Evolutionary conservation across 106 monocot genomes (phyloP), one percentile per base, ranked within the genome.

Genomic region (Dendrobium chrysotoxum): DNA sequence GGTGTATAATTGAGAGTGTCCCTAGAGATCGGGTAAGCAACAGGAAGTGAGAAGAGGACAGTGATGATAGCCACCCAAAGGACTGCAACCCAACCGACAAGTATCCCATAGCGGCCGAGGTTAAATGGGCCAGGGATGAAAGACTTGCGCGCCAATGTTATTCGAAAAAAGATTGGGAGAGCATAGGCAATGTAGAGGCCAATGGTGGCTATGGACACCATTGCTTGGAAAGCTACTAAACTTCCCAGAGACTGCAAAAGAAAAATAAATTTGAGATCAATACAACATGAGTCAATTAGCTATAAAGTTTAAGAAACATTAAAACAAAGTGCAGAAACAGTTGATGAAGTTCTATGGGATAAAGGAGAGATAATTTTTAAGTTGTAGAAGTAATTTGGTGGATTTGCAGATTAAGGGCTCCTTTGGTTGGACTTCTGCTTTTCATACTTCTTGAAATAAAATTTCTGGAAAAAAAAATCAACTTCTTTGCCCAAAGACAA

Each of bases 1-100:
- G 95, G 90, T 28, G 95, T 92, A 82, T 92, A 95, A 82, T 92
- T 95, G 73, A 92, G 87, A n/a, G 88, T 95, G 47, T 92, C 92
- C 77, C 84, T 83, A 2, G 87, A 82, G 55, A 92, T 21, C 21
- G 95, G 95, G 66, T 92, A 95, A 12, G 92, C 74, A n/a, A 95
- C 88, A 0, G 95, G 92, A 53, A 92, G 86, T 18, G 95, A 95
- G 81, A 95, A 95, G 18, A 95, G 81, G 38, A 95, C 86, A 0
- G 95, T 92, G 79, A 95, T 92, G 42, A 83, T 89, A 23, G 73
- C 54, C 4, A 92, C 95, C 95, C 95, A 95, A 11, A 92, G 71
- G 38, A 95, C 95, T 5, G 95, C 87, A 2, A 89, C 21, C 88
- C 88, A 89, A 30, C 95, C 95, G 6, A 92, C 83, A 9, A 85